Base-by-base conservation (phyloP, 768 basidiomycete genomes). In the Hysterangium stoloniferum region DNA sequence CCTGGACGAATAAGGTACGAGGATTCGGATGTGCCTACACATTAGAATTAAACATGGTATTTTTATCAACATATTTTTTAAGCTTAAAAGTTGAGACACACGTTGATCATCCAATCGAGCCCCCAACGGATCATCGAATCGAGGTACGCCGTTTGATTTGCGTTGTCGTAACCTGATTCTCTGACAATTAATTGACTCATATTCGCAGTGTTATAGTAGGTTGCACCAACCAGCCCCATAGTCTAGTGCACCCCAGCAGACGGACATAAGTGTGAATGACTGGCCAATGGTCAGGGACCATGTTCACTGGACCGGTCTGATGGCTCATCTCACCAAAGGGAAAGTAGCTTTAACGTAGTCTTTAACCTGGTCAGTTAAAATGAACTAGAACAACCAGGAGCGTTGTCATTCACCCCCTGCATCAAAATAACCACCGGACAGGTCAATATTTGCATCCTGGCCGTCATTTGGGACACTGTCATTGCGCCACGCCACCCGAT, bases 81-180 rank as follows among this genome's bases (percentile, higher is more conserved):
- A 46, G 22, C 42, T 22, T 25, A 29, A 4, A 27, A 43, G 19
- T 12, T 46, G 6, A 28, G 27, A 42, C 29, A 9, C 2, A 84
- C 91, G 72, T 88, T 90, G 46, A 94, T 89, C 45, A 94, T 68
- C 90, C 91, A 96, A 65, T 91, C 85, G 38, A 91, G 75, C 22
- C 91, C 84, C 88, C 89, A 95, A 53, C 92, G 79, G 46, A 95
- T 68, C 73, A 87, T 92, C 54, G 79, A 78, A 59, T 96, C 94
- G n/a, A 96, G 78, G 64, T 95, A 96, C 2, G 80, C 77, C 1
- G 91, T 90, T 66, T 95, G 92, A 47, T 88, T 86, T 46, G 89
- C 80, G 45, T 79, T 58, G 56, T 92, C 88, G 61, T 93, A 96
- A 13, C 86, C 86, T 84, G 44, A 4, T 25, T 46, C n/a, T n/a